Percentiles rank a stretch among this genome's conserved stretches.
phyloP scores from a whole-genome alignment of 768 basidiomycete species.

The Megacollybia marginata region DNA sequence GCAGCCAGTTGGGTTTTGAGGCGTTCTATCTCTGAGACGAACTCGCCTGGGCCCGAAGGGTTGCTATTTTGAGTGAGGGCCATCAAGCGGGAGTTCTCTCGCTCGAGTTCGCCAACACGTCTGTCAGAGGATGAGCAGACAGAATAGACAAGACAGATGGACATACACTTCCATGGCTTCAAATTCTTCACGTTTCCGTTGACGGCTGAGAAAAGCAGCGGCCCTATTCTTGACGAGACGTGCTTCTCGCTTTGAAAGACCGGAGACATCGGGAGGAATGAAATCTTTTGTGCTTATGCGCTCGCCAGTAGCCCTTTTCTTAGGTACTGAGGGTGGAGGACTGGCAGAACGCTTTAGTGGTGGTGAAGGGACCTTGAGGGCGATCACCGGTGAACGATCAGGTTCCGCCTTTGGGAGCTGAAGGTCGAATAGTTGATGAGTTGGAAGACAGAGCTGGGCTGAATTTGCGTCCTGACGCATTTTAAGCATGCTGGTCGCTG shows the following conservation, averaged over 20 bases:
- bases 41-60: slow-evolving; percentile 25
- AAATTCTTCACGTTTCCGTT: slow-evolving; percentile 89
- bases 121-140: slow-evolving; percentile 28
- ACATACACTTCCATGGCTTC: slow-evolving; percentile 87
- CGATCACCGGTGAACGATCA: slow-evolving; percentile 22
- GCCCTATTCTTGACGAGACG: slow-evolving; percentile 89
- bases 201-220: slow-evolving; percentile 85
- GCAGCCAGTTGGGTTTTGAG: slow-evolving; percentile 59
- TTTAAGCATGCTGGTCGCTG: not conserved
- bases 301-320: slow-evolving; percentile 41
- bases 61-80: slow-evolving; percentile 44
- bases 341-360: slow-evolving; percentile 39
- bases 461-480: slow-evolving; percentile 9
- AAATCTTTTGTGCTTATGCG: slow-evolving; percentile 72
- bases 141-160: slow-evolving; percentile 10
- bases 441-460: slow-evolving; percentile 53
- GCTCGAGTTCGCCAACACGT: slow-evolving; percentile 77
- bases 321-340: slow-evolving; percentile 28
- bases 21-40: slow-evolving; percentile 56
- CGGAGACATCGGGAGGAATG: slow-evolving; percentile 80
- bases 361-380: slow-evolving; percentile 22
- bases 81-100: slow-evolving; percentile 72
- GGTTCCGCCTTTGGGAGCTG: slow-evolving; percentile 19
- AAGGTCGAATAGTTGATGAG: slow-evolving; percentile 69
- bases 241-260: slow-evolving; percentile 85